Conservation (phyloP, 371 early-diverging fungal genomes). For the Syncephalis fuscata region DNA sequence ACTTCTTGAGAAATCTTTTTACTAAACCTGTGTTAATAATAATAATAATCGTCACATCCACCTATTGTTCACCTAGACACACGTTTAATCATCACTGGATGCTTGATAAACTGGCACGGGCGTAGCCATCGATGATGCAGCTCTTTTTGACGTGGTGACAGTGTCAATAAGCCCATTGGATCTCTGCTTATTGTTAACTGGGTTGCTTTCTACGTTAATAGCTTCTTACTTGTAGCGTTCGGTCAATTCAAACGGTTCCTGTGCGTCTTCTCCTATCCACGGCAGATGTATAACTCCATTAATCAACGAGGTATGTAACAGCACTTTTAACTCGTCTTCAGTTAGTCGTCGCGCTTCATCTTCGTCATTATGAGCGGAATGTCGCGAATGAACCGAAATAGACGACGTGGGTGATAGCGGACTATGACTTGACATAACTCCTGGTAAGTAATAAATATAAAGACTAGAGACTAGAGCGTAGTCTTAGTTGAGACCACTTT, state of each 20-base stretch:
- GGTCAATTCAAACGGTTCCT: conserved; percentile 33
- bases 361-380: too few relatives aligned
- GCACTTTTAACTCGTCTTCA: conserved; percentile 34
- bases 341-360: conserved; percentile 8
- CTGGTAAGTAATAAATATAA: too few relatives aligned
- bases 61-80: conserved; percentile 30
- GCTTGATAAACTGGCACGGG: conserved; percentile 46
- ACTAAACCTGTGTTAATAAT: conserved; percentile 4
- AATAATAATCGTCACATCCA: background rate
- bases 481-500: too few relatives aligned
- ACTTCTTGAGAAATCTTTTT: conserved; percentile 56
- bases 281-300: conserved; percentile 56
- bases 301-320: conserved; percentile 46
- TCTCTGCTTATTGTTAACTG: conserved; percentile 14
- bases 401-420: too few relatives aligned
- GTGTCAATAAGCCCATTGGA: conserved; percentile 54
- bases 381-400: too few relatives aligned
- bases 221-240: conserved; percentile 17
- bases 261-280: conserved; percentile 48
- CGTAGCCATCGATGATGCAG: conserved; percentile 72
- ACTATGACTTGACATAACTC: too few relatives aligned
- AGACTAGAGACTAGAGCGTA: too few relatives aligned
- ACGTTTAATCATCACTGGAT: conserved; percentile 40
- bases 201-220: background rate
- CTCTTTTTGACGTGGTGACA: conserved; percentile 54